A percentile compares a stretch with the other conserved stretches of the same genome.
phyloP scores from a whole-genome alignment of 2,329 filamentous ascomycete genomes.

The Cladobotryum protrusum region DNA sequence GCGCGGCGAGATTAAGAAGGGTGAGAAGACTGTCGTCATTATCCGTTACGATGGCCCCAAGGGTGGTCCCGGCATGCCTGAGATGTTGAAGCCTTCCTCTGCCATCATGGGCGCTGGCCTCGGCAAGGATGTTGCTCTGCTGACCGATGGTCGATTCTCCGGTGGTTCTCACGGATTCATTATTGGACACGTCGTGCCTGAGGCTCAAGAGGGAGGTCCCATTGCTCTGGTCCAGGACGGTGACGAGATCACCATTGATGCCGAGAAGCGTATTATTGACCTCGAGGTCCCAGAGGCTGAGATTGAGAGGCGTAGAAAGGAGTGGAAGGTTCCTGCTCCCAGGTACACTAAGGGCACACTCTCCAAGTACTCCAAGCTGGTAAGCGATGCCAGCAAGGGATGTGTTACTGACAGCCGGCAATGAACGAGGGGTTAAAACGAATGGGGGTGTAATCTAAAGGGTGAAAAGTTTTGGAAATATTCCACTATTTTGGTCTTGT shows the following conservation, averaged over 20 bases:
- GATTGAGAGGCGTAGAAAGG: slow-evolving; percentile 48
- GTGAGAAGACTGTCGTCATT: slow-evolving; percentile 82
- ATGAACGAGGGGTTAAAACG: neutral
- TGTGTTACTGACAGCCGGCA: slow-evolving; percentile 48
- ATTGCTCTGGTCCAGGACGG: slow-evolving; percentile 79
- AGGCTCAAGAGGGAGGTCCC: slow-evolving; percentile 78
- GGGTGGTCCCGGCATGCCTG: slow-evolving; percentile 89
- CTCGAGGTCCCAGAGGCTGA: slow-evolving; percentile 62
- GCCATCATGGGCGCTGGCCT: slow-evolving; percentile 89
- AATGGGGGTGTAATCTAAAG: too few relatives aligned
- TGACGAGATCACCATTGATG: slow-evolving; percentile 75
- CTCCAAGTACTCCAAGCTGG: slow-evolving; percentile 60
- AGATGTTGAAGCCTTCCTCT: slow-evolving; percentile 88
- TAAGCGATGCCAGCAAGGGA: slow-evolving; percentile 53
- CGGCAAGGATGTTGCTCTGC: slow-evolving; percentile 65
- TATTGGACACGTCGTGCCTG: slow-evolving; percentile 81
- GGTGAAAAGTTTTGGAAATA: too few relatives aligned
- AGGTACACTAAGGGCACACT: slow-evolving; percentile 59
- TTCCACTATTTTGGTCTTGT: neutral
- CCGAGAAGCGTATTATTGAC: slow-evolving; percentile 64
- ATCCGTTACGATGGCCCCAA: slow-evolving; percentile 93
- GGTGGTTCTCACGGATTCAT: slow-evolving; percentile 82
- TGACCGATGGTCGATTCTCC: slow-evolving; percentile 71
- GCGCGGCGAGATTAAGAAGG: slow-evolving; percentile 70
- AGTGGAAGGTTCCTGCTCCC: slow-evolving; percentile 57